Base-by-base conservation (phyloP, 1,284 basidiomycete genomes). In the Rhodofomes roseus region DNA sequence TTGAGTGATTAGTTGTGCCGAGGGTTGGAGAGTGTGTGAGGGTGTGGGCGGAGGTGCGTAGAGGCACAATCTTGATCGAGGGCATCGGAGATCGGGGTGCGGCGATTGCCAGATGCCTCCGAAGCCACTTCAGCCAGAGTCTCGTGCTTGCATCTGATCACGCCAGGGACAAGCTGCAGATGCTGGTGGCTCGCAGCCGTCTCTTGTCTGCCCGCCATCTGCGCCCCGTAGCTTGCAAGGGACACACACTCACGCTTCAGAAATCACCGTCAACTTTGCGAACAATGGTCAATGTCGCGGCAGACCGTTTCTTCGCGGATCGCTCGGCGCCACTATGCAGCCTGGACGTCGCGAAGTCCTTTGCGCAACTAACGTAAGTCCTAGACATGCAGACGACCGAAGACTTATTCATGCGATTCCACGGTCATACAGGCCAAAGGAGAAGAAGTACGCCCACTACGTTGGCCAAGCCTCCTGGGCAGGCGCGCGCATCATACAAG, bases 401-500 rank as follows among this genome's bases (percentile, higher is more conserved):
- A 12, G 3, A 18, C 4, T 48, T 9, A 8, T 2, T 25, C 4
- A 27, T 20, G 5, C 4, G 27, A 25, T 12, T 11, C n/a, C 14
- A 16, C 14, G 16, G 23, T 4, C 9, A 6, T 1, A 11, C 43
- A 92, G 89, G 59, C 75, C 82, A 5, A 82, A 81, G 66, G 91
- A 93, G 70, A 90, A 89, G 74, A 81, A 86, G 62, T 93, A 93
- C 66, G 82, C 87, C 1, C 89, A 93, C 71, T 85, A 81, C 66
- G 54, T 92, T 18, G 81, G 80, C 11, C 65, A 83, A 65, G 90
- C 90, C 8, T 84, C 85, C 0, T 94, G 92, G 92, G 88, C 89
- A 0, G 92, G 92, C 37, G 89, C 84, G 52, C 81, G 89, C 50
- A 87, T 94, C 72, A 89, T 93, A 61, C 89, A 92, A 76, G 87